A percentile compares a stretch with the other conserved stretches of the same genome.
These are phyloP conservation scores for Ascobolus immersus DNA, from an alignment of 495 filamentous ascomycete genomes.

Conservation along the genomic window DNA sequence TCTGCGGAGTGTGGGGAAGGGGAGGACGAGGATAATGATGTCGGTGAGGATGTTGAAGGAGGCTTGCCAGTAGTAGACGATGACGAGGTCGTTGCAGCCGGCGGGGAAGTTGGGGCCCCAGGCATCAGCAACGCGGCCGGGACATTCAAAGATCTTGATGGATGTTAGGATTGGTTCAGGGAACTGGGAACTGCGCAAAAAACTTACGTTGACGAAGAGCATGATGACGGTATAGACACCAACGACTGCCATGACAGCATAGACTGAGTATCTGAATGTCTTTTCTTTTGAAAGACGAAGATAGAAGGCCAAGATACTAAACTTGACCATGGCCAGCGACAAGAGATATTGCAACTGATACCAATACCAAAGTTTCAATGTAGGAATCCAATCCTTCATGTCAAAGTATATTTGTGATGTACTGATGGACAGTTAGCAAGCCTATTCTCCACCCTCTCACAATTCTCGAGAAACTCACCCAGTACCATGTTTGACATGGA, in stretches of 20 bases:
- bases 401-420: too few species aligned
- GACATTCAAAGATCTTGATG: constrained; percentile 14
- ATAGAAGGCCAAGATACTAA: constrained; percentile 18
- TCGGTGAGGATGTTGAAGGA: constrained; percentile 14
- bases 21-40: constrained; percentile 12
- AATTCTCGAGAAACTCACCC: constrained; percentile 5
- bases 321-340: constrained; percentile 15
- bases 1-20: constrained; percentile 9
- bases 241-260: constrained; percentile 11
- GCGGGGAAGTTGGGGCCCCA: constrained; percentile 11
- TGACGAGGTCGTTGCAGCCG: constrained; percentile 12
- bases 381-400: too few species aligned
- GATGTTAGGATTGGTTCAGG: too few species aligned
- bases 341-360: constrained; percentile 13
- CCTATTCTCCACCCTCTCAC: background rate
- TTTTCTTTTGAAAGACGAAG: constrained; percentile 15
- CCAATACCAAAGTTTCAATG: constrained; percentile 12
- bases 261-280: constrained; percentile 13
- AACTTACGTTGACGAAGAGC: constrained; percentile 16
- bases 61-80: constrained; percentile 14
- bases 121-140: constrained; percentile 7
- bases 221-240: constrained; percentile 11
- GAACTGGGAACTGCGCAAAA: too few species aligned
- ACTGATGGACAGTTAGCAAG: too few species aligned
- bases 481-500: constrained; percentile 10